Evolutionary conservation across 257 asterid genomes (phyloP), one percentile per base, ranked within the genome.

Genomic region (Prunella vulgaris): DNA sequence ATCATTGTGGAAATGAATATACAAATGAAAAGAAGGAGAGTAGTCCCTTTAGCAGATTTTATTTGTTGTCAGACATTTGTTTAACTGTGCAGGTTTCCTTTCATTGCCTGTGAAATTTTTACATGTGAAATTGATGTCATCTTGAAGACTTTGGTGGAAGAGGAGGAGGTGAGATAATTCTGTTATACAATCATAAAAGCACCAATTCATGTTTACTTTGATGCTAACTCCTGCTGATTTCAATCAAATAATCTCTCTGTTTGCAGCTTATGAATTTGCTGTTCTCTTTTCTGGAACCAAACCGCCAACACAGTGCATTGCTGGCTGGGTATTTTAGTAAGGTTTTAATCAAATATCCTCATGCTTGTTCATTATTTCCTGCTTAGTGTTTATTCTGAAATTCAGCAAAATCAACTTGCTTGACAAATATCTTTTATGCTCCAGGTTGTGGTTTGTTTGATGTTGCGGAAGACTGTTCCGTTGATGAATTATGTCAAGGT

Each of bases 321-420:
- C 69, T 94, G 82, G 97, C 99, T 64, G 99, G 97, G 77, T 94
- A 94, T 78, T 94, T 94, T 78, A 89, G 98, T 83, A 94, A 94
- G 96, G 99, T 91, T 74, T 38, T 76, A 58, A 59, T 48, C 48
- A 48, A 73, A 71, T 71, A 25, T 25, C 28, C 81, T 57, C 49
- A 71, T 21, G 57, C 71, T 42, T 22, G 40, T 57, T 51, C 65
- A 44, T 5, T 75, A 33, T 63, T 73, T 46, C 33, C 5, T 72
- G 27, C 42, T 65, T 20, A 37, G 64, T 33, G 48, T 72, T 65
- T 42, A 68, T 66, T 74, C 27, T 72, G 69, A 35, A 37, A 25
- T 57, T 62, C 10, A 17, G 37, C 52, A 63, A 75, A 77, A 75
- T 25, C 35, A 70, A 74, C 51, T 58, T 46, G 66, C 68, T 59